These are phyloP conservation scores for Bonnemaisonia californica DNA, from an alignment of 31 red algal species.

Conservation along the genomic window DNA sequence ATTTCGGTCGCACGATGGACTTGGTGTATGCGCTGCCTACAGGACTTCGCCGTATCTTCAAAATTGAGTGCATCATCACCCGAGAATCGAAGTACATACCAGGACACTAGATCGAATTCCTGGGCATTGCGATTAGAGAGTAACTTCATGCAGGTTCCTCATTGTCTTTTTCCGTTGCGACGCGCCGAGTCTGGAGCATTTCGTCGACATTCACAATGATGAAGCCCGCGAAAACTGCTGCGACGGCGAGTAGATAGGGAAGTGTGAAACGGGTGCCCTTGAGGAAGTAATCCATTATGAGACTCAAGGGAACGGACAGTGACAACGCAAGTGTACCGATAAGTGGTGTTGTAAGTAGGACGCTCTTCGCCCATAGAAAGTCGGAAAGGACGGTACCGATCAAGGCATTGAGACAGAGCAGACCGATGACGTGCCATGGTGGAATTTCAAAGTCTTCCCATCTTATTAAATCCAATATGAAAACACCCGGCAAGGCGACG, in stretches of 20 bases:
- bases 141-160: too few species aligned
- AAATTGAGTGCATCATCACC: too few species aligned
- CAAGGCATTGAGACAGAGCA: constrained; percentile 71
- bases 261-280: constrained; percentile 30
- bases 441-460: constrained; percentile 75
- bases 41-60: too few species aligned
- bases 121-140: too few species aligned
- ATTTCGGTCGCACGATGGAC: too few species aligned
- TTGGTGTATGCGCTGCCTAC: too few species aligned
- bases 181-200: constrained; percentile 4
- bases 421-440: constrained; percentile 10
- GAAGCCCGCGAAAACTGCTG: constrained; percentile 73
- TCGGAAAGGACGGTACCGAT: constrained; percentile 84
- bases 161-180: too few species aligned
- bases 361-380: constrained; percentile 89
- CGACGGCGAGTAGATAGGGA: constrained; percentile 47
- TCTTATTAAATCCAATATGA: constrained; percentile 33
- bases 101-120: too few species aligned
- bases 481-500: constrained; percentile 37
- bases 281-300: constrained; percentile 59
- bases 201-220: constrained; percentile 62
- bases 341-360: constrained; percentile 80
- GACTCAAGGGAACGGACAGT: constrained; percentile 71
- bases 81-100: too few species aligned
- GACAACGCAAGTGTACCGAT: constrained; percentile 83